A percentile compares a stretch with the other conserved stretches of the same genome.
Evolutionary conservation across 306 rosid species (phyloP).

Genomic region (Quercus suber): DNA sequence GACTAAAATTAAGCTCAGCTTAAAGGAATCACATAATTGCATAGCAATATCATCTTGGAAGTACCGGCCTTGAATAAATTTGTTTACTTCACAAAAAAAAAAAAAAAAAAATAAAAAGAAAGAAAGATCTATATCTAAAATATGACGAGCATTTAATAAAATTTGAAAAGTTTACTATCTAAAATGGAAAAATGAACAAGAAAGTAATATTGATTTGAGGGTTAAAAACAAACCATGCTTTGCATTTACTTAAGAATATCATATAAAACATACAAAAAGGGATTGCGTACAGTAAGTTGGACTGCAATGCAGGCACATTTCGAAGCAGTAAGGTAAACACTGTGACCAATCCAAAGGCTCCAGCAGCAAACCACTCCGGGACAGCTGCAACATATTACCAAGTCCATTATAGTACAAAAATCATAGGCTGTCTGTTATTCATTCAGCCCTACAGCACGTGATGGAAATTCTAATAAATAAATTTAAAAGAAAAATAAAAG

Average conservation of each 20-base stretch:
- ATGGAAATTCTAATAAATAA: neutral
- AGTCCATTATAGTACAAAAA: conserved; percentile 8
- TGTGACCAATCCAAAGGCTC: conserved; percentile 90
- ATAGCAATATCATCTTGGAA: conserved; percentile 1
- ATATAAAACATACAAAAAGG: conserved; percentile 1
- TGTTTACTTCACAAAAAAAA: neutral
- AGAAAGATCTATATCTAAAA: neutral
- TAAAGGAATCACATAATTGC: conserved; percentile 5
- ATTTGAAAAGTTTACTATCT: neutral
- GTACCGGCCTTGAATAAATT: conserved; percentile 10
- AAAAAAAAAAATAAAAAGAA: too few relatives aligned
- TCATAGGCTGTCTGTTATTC: conserved; percentile 1
- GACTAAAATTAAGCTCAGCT: conserved; percentile 6
- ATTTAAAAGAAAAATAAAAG: neutral
- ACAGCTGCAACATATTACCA: conserved; percentile 55
- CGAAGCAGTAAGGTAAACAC: conserved; percentile 80
- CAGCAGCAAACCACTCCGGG: conserved; percentile 97
- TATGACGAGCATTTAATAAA: neutral
- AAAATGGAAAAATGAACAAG: neutral
- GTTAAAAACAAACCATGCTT: neutral
- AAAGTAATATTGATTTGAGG: neutral
- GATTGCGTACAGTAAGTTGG: conserved; percentile 69
- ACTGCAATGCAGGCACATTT: conserved; percentile 88
- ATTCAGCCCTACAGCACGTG: neutral
- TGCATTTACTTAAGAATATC: neutral